Conservation (phyloP, 2,329 filamentous ascomycete species). For the Colletotrichum brevisporum region DNA sequence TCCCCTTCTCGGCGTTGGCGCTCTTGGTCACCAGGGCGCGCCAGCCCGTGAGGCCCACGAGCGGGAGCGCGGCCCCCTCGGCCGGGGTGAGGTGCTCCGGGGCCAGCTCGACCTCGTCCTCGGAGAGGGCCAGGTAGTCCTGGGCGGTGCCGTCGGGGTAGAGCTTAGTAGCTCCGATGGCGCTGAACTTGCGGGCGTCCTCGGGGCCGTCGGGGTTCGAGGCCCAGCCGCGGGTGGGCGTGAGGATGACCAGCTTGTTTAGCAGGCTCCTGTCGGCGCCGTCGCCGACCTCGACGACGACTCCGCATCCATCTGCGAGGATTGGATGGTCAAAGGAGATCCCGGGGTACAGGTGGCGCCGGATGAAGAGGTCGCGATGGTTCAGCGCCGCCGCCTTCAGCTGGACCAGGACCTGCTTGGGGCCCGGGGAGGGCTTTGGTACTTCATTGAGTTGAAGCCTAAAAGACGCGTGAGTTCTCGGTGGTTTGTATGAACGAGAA, state of each 20-base stretch:
- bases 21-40: constrained; percentile 86
- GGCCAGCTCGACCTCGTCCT: constrained; percentile 80
- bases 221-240: constrained; percentile 84
- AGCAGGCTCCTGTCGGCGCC: constrained; percentile 58
- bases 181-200: constrained; percentile 67
- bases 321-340: constrained; percentile 85
- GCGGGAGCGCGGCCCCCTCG: constrained; percentile 86
- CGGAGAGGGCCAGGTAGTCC: constrained; percentile 79
- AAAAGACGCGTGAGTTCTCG: neutral
- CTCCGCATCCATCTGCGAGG: constrained; percentile 85
- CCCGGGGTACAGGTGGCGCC: constrained; percentile 90
- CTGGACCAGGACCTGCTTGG: constrained; percentile 79
- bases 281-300: constrained; percentile 76
- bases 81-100: constrained; percentile 79
- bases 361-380: constrained; percentile 95
- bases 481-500: too few species aligned
- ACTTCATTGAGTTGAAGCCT: constrained; percentile 74
- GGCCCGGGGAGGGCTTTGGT: constrained; percentile 73
- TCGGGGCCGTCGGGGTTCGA: constrained; percentile 82
- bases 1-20: constrained; percentile 71
- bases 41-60: constrained; percentile 92
- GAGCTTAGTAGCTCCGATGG: constrained; percentile 77
- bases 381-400: constrained; percentile 88
- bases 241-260: constrained; percentile 81
- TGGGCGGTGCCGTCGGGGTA: constrained; percentile 79